Evolutionary conservation across 768 basidiomycete genomes (phyloP).

Genomic region (Guyanaporus albipodus): DNA sequence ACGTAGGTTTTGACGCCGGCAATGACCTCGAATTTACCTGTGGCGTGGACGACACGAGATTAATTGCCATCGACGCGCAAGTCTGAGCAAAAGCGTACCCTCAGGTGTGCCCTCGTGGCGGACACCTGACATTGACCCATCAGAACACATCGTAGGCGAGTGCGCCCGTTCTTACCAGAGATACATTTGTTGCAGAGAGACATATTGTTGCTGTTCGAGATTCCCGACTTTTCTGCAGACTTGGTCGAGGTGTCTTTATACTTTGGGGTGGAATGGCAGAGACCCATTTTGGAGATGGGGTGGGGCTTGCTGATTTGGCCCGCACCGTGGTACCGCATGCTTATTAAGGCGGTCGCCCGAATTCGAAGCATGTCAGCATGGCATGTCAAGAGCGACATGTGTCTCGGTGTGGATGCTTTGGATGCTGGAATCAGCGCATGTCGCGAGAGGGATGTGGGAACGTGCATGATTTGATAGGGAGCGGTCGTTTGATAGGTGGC

Average conservation of each 20-base stretch:
- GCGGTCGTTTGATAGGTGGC: neutral
- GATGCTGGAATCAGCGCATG: neutral
- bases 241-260: constrained; percentile 17
- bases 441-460: neutral
- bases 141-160: neutral
- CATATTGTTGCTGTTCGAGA: constrained; percentile 36
- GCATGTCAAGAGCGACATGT: no score
- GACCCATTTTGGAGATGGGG: neutral
- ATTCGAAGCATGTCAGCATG: neutral
- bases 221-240: neutral
- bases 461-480: neutral
- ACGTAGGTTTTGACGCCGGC: constrained; percentile 50
- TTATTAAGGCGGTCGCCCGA: neutral
- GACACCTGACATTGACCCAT: constrained; percentile 33
- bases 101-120: constrained; percentile 46
- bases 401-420: neutral
- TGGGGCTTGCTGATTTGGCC: neutral
- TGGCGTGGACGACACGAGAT: neutral
- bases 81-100: constrained; percentile 29
- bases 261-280: neutral
- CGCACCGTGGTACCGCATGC: neutral
- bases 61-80: neutral
- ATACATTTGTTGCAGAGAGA: constrained; percentile 55
- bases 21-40: constrained; percentile 43
- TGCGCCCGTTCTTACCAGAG: constrained; percentile 36